These are phyloP conservation scores for Nematocida homosporus DNA, from an alignment of 371 early-diverging fungal species.

Conservation along the genomic window DNA sequence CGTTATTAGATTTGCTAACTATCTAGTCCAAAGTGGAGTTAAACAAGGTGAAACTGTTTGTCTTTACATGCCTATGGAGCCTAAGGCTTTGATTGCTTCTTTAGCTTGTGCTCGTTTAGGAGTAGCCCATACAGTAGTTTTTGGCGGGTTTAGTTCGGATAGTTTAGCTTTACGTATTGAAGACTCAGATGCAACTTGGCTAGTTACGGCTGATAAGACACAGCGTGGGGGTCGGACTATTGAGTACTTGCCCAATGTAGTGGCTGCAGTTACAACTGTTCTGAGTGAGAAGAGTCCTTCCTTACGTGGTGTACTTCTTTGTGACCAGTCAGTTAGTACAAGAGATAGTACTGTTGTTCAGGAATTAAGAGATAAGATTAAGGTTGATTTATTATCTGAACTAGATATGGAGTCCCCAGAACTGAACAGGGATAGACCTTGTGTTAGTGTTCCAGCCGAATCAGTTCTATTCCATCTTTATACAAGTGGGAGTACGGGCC, in stretches of 20 bases:
- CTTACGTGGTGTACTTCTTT: slow-evolving; percentile 28
- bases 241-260: slow-evolving; percentile 26
- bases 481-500: slow-evolving; percentile 85
- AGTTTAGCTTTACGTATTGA: slow-evolving; percentile 83
- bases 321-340: slow-evolving; percentile 68
- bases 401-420: slow-evolving; percentile 36
- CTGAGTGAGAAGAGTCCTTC: not conserved
- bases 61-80: slow-evolving; percentile 92
- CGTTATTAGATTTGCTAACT: slow-evolving; percentile 77
- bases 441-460: slow-evolving; percentile 73
- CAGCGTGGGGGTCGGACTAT: slow-evolving; percentile 71
- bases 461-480: slow-evolving; percentile 85
- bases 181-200: slow-evolving; percentile 83
- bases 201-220: slow-evolving; percentile 82
- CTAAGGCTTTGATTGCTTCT: slow-evolving; percentile 80
- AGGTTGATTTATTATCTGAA: slow-evolving; percentile 7
- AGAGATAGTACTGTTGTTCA: slow-evolving; percentile 79
- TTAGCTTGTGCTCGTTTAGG: slow-evolving; percentile 88
- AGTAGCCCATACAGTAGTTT: slow-evolving; percentile 82
- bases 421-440: slow-evolving; percentile 73
- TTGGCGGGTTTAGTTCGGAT: slow-evolving; percentile 82
- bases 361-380: slow-evolving; percentile 67
- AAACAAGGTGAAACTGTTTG: slow-evolving; percentile 77
- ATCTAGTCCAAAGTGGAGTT: slow-evolving; percentile 74
- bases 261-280: slow-evolving; percentile 3